Base-by-base conservation (phyloP, 2,329 filamentous ascomycete species). In the Colletotrichum kahawae region DNA sequence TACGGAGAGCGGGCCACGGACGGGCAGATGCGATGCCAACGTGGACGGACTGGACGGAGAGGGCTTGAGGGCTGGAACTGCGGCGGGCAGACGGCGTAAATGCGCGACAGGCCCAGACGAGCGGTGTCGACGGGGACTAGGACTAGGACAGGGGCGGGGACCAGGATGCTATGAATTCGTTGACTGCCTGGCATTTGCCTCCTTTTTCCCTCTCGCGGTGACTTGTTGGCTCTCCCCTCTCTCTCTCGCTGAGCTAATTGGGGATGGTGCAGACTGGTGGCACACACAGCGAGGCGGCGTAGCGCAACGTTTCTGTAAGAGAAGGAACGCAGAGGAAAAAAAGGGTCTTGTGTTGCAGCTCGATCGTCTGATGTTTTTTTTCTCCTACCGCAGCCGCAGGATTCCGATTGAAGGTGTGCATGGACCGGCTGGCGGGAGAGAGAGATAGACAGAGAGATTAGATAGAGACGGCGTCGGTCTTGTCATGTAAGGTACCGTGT, bases 361-460 rank as follows among this genome's bases (percentile, higher is more conserved):
- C 69, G 73, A 75, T 75, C 69, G 69, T 75, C 73, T 72, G 73
- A 75, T 75, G 48, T 75, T 72, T 57, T 29, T 43, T 43, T 31
- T 36, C 59, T 67, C 67, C 56, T 74, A 54, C 60, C 67, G 54
- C 67, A 33, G 71, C 60, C 51, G 68, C 54, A 57, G 62, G 68
- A 43, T 66, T 71, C 62, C 60, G 27, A 38, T 36, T 43, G 54
- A 74, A 62, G 31, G 48, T 54, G 60, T 62, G 60, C 36, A 59
- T 71, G 62, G 68, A 54, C 51, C 24, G 54, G 36, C 54, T 12
- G 21, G 71, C 60, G 67, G 65, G 70, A 63, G 14, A 36, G 24
- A n/a, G n/a, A 48, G 54, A 36, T 3, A 24, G 24, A 24, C 24
- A 24, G 54, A 43, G 56, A 51, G 24, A 24, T 24, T 24, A 24